These are phyloP conservation scores for Arctium minus DNA, from an alignment of 129 eudicot genomes.

Conservation along the genomic window DNA sequence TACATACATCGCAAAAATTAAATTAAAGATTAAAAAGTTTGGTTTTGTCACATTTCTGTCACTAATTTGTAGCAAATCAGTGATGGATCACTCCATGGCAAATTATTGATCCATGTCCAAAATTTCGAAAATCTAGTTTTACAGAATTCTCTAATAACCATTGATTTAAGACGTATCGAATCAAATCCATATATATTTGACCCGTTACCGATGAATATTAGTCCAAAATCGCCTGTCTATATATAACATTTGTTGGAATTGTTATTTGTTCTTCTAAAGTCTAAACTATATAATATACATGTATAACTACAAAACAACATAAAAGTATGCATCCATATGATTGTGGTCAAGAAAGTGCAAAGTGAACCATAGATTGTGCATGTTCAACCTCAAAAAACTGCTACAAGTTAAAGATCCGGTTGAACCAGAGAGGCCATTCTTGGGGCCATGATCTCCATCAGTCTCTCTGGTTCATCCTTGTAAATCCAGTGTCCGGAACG, in stretches of 20 bases:
- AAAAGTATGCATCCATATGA: neutral
- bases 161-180: too few species aligned
- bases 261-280: neutral
- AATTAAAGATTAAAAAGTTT: too few species aligned
- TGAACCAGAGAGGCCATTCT: conserved; percentile 41
- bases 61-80: too few species aligned
- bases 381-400: neutral
- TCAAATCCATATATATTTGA: neutral
- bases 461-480: conserved; percentile 69
- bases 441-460: conserved; percentile 67
- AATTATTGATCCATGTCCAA: too few species aligned
- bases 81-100: too few species aligned
- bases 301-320: neutral
- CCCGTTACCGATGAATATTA: neutral
- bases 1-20: too few species aligned
- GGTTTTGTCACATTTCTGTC: too few species aligned
- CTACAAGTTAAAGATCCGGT: neutral
- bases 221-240: neutral
- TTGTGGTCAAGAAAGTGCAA: neutral
- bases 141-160: too few species aligned
- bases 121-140: too few species aligned
- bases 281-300: too few species aligned
- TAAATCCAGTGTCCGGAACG: conserved; percentile 84
- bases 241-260: neutral
- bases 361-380: neutral